These are phyloP conservation scores for Xylaria flabelliformis DNA, from an alignment of 495 filamentous ascomycete species.

Conservation along the genomic window DNA sequence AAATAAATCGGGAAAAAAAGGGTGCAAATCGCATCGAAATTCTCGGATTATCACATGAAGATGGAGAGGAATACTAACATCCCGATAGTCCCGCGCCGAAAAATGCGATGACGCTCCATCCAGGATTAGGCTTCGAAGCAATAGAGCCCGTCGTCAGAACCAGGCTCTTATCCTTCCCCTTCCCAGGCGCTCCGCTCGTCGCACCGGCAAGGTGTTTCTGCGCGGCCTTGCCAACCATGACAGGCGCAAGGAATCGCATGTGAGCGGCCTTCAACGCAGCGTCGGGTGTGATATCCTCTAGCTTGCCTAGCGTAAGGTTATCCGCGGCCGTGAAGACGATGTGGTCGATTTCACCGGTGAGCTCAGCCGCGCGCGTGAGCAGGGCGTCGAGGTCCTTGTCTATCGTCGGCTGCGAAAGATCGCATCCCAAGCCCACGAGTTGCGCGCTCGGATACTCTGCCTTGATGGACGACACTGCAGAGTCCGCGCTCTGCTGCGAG, in stretches of 20 bases:
- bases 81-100: constrained; percentile 48
- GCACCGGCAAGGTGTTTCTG: constrained; percentile 48
- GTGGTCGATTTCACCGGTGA: constrained; percentile 58
- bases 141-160: constrained; percentile 61
- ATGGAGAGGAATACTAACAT: constrained; percentile 12
- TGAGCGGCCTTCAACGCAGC: constrained; percentile 47
- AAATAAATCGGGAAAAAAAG: background rate
- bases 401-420: constrained; percentile 58
- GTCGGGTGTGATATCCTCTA: constrained; percentile 49
- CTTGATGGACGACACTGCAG: constrained; percentile 45
- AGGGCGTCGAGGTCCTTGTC: constrained; percentile 52
- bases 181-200: background rate
- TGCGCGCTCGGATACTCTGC: constrained; percentile 42
- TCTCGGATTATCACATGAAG: background rate
- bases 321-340: constrained; percentile 67
- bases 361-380: constrained; percentile 44
- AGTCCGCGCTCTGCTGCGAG: constrained; percentile 45
- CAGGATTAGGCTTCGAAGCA: constrained; percentile 50
- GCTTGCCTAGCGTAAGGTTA: constrained; percentile 40
- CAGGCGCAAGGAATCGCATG: constrained; percentile 59
- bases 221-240: constrained; percentile 61
- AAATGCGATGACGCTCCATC: constrained; percentile 54
- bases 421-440: constrained; percentile 51
- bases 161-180: constrained; percentile 51
- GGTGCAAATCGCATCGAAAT: background rate